phyloP scores from a whole-genome alignment of 805 yeast species.

The Kodamaea restingae region DNA sequence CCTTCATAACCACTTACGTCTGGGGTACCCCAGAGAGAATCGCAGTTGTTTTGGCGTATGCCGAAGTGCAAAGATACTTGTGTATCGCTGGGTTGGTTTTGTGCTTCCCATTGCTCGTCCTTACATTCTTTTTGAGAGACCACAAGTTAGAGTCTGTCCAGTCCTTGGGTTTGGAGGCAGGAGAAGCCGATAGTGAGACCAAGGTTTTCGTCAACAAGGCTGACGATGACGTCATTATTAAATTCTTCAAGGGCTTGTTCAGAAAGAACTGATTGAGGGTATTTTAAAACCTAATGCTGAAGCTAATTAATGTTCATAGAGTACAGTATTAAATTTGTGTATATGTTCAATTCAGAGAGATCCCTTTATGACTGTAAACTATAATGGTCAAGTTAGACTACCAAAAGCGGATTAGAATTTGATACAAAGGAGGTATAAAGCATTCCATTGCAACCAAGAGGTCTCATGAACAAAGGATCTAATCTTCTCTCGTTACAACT shows the following conservation, averaged over 20 bases:
- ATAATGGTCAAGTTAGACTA: too few relatives aligned
- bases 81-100: conserved; percentile 53
- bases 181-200: conserved; percentile 10
- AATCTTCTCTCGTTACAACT: too few relatives aligned
- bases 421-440: too few relatives aligned
- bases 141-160: conserved; percentile 40
- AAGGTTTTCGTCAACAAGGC: conserved; percentile 17
- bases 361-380: too few relatives aligned
- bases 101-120: conserved; percentile 48
- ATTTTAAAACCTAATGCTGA: too few relatives aligned
- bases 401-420: too few relatives aligned
- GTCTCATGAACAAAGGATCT: too few relatives aligned
- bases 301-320: too few relatives aligned
- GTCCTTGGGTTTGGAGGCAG: conserved; percentile 17
- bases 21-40: conserved; percentile 64
- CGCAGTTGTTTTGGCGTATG: conserved; percentile 56
- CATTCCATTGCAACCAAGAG: too few relatives aligned
- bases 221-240: conserved; percentile 20
- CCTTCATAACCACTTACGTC: conserved; percentile 42
- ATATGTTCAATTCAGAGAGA: too few relatives aligned
- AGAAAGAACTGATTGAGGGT: background rate
- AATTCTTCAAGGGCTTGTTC: conserved; percentile 10
- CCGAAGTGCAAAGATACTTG: conserved; percentile 54
- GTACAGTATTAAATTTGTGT: too few relatives aligned
- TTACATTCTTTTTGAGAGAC: conserved; percentile 51